A percentile compares a stretch with the other conserved stretches of the same genome.
phyloP scores from a whole-genome alignment of 176 grass and related monocot species.

The Guadua angustifolia region DNA sequence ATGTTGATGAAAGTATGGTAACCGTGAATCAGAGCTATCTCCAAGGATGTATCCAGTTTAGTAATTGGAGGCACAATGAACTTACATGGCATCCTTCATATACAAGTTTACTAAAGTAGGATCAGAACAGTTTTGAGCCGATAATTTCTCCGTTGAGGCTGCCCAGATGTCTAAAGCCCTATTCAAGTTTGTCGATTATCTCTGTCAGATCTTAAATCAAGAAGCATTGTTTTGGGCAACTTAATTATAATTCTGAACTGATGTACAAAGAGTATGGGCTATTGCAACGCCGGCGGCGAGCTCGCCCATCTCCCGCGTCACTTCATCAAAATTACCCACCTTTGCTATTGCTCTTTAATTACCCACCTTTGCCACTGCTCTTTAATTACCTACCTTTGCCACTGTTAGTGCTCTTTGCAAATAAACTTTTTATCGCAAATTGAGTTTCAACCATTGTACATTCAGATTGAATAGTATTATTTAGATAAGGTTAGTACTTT shows the following conservation, averaged over 20 bases:
- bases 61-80: conserved; percentile 92
- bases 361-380: no score
- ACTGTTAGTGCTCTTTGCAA: no score
- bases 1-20: conserved; percentile 89
- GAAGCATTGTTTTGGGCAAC: conserved; percentile 22
- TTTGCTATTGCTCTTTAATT: no score
- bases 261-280: no score
- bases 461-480: no score
- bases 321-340: no score
- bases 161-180: conserved; percentile 89
- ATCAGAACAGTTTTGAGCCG: conserved; percentile 72
- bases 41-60: conserved; percentile 63
- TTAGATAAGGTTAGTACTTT: no score
- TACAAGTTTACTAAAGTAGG: conserved; percentile 79
- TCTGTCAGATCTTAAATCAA: conserved; percentile 18
- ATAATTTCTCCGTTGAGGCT: conserved; percentile 86
- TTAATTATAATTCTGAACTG: conserved; percentile 7
- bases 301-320: no score
- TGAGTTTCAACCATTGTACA: no score
- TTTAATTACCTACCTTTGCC: no score
- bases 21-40: conserved; percentile 79
- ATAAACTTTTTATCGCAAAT: no score
- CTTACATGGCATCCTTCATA: conserved; percentile 71
- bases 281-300: no score
- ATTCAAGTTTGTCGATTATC: conserved; percentile 73